Conservation (phyloP, 495 filamentous ascomycete species). For the Neurospora sp. region DNA sequence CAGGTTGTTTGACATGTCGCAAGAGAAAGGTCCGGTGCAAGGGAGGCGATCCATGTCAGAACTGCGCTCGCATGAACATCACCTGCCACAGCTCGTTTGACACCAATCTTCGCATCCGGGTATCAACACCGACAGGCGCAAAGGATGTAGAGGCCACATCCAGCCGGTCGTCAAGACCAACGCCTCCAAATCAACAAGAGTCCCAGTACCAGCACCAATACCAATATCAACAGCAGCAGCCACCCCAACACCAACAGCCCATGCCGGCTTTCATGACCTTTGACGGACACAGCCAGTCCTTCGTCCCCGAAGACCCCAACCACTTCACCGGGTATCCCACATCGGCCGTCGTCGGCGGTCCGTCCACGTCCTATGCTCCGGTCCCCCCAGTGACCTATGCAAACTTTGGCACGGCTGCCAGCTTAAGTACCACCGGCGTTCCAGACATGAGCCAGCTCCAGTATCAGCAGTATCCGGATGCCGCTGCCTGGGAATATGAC, state of each 20-base stretch:
- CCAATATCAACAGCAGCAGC: neutral
- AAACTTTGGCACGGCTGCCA: neutral
- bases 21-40: slow-evolving; percentile 28
- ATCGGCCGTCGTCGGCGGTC: neutral
- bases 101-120: slow-evolving; percentile 22
- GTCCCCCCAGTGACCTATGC: neutral
- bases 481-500: neutral
- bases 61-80: slow-evolving; percentile 25
- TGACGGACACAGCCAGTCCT: slow-evolving; percentile 3
- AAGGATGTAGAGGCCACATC: slow-evolving; percentile 13
- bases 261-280: neutral
- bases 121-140: slow-evolving; percentile 20
- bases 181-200: neutral
- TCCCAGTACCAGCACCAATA: neutral
- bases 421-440: neutral
- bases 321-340: slow-evolving; percentile 2
- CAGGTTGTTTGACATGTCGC: slow-evolving; percentile 29
- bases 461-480: neutral
- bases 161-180: neutral
- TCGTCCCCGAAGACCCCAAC: slow-evolving; percentile 1
- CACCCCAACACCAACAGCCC: neutral
- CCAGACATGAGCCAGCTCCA: neutral
- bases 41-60: slow-evolving; percentile 24
- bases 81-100: slow-evolving; percentile 28
- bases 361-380: neutral